Evolutionary conservation across 2,329 filamentous ascomycete species (phyloP).

Genomic region (Colletotrichum sp.): DNA sequence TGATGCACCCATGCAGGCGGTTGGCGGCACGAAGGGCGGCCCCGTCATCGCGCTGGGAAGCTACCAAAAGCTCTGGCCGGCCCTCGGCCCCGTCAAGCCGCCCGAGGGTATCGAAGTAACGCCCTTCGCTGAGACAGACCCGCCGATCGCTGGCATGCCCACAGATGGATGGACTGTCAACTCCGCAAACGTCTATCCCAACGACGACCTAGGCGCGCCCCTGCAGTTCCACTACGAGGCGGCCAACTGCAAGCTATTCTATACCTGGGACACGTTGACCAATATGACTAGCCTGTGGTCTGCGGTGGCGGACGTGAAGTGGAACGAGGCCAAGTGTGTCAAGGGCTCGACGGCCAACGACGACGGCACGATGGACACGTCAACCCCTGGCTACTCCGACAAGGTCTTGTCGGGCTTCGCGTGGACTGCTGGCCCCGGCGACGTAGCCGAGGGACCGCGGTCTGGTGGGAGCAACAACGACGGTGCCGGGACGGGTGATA

Average conservation of each 20-base stretch:
- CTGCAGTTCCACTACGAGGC: slow-evolving; percentile 66
- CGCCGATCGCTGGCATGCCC: slow-evolving; percentile 2
- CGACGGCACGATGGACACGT: slow-evolving; percentile 2
- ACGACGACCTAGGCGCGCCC: slow-evolving; percentile 34
- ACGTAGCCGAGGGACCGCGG: background rate
- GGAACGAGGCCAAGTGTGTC: slow-evolving; percentile 17
- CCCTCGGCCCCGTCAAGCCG: background rate
- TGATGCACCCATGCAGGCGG: slow-evolving; percentile 60
- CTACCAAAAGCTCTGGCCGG: background rate
- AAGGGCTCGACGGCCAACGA: slow-evolving; percentile 16
- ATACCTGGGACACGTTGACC: slow-evolving; percentile 56
- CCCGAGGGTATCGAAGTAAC: slow-evolving; percentile 3
- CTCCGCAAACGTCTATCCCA: slow-evolving; percentile 25
- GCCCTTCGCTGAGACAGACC: background rate
- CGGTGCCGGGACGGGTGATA: background rate
- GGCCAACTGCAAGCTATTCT: slow-evolving; percentile 66
- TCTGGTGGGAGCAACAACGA: background rate
- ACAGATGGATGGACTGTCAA: slow-evolving; percentile 15
- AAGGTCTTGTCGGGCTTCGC: slow-evolving; percentile 9
- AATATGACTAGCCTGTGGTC: slow-evolving; percentile 59
- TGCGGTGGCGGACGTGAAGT: slow-evolving; percentile 37
- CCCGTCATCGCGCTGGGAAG: slow-evolving; percentile 32
- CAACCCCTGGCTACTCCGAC: background rate
- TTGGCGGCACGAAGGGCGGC: slow-evolving; percentile 69
- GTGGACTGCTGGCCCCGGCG: slow-evolving; percentile 12